These are phyloP conservation scores for Chenopodium berlandieri DNA, from an alignment of 148 eudicot genomes.

Conservation along the genomic window DNA sequence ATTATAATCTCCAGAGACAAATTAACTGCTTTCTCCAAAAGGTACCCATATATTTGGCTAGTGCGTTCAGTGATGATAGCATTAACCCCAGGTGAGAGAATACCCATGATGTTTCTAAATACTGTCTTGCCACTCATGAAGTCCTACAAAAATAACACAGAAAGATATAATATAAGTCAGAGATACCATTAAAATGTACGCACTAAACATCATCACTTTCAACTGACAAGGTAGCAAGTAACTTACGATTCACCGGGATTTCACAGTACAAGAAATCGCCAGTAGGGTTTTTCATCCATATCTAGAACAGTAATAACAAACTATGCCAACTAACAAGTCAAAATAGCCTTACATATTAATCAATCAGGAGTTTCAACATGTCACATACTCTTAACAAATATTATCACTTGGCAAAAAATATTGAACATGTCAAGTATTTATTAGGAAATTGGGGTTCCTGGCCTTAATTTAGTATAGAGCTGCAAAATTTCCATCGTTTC, in stretches of 20 bases:
- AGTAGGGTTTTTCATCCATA: neutral
- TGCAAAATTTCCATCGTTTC: neutral
- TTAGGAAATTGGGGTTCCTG: neutral
- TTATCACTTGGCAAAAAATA: neutral
- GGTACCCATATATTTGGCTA: slow-evolving; percentile 68
- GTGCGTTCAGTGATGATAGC: slow-evolving; percentile 70
- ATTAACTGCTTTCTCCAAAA: slow-evolving; percentile 78
- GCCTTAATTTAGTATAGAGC: neutral
- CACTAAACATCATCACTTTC: neutral
- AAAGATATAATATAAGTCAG: neutral
- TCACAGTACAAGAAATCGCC: neutral
- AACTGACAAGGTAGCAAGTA: slow-evolving; percentile 6
- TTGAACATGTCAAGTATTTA: neutral
- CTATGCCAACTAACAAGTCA: neutral
- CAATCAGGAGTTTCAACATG: neutral
- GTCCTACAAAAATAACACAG: slow-evolving; percentile 53
- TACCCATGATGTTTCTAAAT: slow-evolving; percentile 84
- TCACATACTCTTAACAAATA: neutral
- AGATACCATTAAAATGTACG: neutral
- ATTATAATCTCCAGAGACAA: slow-evolving; percentile 74
- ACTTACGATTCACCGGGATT: neutral
- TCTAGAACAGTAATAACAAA: neutral
- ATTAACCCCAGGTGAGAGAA: slow-evolving; percentile 83
- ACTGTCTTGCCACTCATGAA: slow-evolving; percentile 96
- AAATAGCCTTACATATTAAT: neutral